These are phyloP conservation scores for Solanum okadae DNA, from an alignment of 257 asterid genomes.

Conservation along the genomic window DNA sequence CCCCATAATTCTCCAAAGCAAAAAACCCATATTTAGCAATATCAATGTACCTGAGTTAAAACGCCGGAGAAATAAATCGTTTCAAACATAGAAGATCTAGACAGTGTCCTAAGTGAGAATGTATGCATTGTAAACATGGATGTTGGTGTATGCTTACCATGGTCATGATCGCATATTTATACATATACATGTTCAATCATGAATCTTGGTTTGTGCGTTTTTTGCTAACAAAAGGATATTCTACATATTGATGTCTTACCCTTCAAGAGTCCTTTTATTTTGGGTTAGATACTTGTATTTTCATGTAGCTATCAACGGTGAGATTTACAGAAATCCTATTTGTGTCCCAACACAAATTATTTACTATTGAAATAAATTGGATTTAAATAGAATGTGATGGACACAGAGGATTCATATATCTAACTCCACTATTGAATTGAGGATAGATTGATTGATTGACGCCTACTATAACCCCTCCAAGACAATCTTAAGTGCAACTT, in stretches of 20 bases:
- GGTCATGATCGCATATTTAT: background rate
- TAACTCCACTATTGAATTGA: background rate
- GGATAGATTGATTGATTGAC: background rate
- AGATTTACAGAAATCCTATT: background rate
- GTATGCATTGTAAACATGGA: background rate
- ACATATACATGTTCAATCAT: background rate
- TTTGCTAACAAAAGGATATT: background rate
- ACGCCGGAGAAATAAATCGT: background rate
- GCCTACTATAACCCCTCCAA: background rate
- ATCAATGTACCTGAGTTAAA: constrained; percentile 68
- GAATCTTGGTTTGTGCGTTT: background rate
- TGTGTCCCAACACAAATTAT: background rate
- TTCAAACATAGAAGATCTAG: background rate
- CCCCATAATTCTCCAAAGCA: constrained; percentile 39
- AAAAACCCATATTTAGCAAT: constrained; percentile 82
- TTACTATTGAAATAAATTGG: background rate
- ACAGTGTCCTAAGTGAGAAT: background rate
- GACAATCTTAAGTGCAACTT: background rate
- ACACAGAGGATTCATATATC: background rate
- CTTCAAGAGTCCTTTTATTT: background rate
- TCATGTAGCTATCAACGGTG: background rate
- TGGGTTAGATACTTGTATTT: background rate
- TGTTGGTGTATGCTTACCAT: background rate
- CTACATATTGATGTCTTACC: background rate
- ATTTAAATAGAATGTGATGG: background rate